A percentile compares a stretch with the other conserved stretches of the same genome.
Conservation (phyloP, 2,329 filamentous ascomycete species). For the Curvularia lunata region DNA sequence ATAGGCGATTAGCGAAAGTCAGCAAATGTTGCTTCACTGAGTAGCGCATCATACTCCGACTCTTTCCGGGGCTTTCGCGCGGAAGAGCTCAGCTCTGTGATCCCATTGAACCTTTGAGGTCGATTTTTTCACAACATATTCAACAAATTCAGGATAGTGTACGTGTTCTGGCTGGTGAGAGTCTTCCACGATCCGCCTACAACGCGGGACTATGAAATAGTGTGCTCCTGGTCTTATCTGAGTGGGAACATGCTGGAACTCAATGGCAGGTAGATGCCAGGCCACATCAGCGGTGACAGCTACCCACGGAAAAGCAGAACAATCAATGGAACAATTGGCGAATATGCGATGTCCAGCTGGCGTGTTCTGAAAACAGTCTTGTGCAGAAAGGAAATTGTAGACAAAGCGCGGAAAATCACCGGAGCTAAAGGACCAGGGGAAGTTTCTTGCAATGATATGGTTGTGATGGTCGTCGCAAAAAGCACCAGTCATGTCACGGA, state of each 20-base stretch:
- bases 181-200: not conserved
- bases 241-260: conserved; percentile 25
- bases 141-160: conserved; percentile 12
- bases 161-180: not conserved
- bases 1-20: not conserved
- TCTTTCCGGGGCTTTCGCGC: conserved; percentile 19
- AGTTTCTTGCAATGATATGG: not conserved
- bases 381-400: conserved; percentile 41
- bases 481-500: conserved; percentile 35
- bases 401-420: conserved; percentile 35
- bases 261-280: conserved; percentile 32
- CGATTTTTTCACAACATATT: conserved; percentile 19
- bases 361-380: conserved; percentile 41
- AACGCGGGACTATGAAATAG: conserved; percentile 31
- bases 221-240: conserved; percentile 19
- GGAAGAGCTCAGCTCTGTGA: conserved; percentile 25
- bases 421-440: conserved; percentile 35
- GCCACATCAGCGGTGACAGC: conserved; percentile 25
- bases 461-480: conserved; percentile 23
- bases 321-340: conserved; percentile 19
- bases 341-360: conserved; percentile 22
- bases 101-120: conserved; percentile 30
- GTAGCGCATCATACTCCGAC: not conserved
- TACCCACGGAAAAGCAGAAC: conserved; percentile 11
- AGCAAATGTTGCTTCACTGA: not conserved